A percentile compares a stretch with the other conserved stretches of the same genome.
These are phyloP conservation scores for Lepidium campestre DNA, from an alignment of 441 rosid species.

Conservation along the genomic window DNA sequence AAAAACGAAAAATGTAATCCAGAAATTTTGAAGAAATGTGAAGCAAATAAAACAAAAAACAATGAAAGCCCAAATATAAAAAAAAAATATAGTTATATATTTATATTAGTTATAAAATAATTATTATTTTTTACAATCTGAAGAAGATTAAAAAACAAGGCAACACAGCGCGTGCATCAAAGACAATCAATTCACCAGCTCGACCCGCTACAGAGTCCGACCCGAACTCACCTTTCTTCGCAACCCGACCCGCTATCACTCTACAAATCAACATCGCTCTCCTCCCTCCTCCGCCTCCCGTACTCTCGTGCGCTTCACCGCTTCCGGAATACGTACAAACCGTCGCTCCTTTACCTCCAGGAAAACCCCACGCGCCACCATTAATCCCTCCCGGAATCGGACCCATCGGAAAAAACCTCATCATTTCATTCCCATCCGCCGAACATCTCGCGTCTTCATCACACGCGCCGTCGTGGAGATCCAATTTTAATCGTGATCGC, in stretches of 20 bases:
- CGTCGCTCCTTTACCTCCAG: slow-evolving; percentile 54
- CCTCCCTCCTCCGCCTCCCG: slow-evolving; percentile 78
- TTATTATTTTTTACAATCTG: slow-evolving; percentile 59
- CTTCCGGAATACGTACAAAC: slow-evolving; percentile 77
- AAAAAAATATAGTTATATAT: not conserved
- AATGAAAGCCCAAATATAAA: not conserved
- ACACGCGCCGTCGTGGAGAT: slow-evolving; percentile 24
- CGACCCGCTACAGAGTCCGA: slow-evolving; percentile 76
- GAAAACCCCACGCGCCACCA: slow-evolving; percentile 58
- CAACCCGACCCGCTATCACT: slow-evolving; percentile 84
- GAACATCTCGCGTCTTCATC: slow-evolving; percentile 75
- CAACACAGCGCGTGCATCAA: slow-evolving; percentile 76
- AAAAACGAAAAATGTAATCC: not conserved
- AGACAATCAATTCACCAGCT: slow-evolving; percentile 77
- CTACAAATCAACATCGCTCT: slow-evolving; percentile 85
- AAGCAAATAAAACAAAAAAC: not conserved
- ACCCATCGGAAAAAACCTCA: slow-evolving; percentile 84
- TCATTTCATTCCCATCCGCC: slow-evolving; percentile 94
- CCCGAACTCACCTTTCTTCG: slow-evolving; percentile 43
- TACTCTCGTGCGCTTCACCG: slow-evolving; percentile 71
- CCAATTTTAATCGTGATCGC: slow-evolving; percentile 32
- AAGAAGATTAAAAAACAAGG: slow-evolving; percentile 89
- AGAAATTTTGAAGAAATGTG: not conserved
- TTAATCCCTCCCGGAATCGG: slow-evolving; percentile 47
- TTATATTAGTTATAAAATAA: not conserved